Percentiles rank a stretch among this genome's conserved stretches.
phyloP scores from a whole-genome alignment of 2,329 filamentous ascomycete genomes.

The Didymella segeticola region DNA sequence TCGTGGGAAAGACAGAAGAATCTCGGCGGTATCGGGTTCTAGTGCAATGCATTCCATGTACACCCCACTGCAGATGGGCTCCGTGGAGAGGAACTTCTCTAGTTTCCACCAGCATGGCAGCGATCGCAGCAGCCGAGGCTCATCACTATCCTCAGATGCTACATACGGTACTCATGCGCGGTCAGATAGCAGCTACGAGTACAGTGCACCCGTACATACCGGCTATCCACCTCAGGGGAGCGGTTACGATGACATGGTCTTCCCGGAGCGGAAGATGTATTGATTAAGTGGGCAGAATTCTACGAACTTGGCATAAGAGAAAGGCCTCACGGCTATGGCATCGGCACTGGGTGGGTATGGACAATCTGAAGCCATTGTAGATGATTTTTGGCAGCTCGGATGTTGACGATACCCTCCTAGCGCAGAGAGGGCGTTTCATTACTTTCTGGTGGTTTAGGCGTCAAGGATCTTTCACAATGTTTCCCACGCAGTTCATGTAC shows the following conservation, averaged over 20 bases:
- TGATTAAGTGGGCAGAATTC: conserved; percentile 13
- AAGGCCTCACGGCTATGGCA: conserved; percentile 2
- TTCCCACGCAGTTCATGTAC: not conserved
- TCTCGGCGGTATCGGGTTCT: conserved; percentile 51
- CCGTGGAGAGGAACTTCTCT: conserved; percentile 31
- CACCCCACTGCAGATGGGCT: conserved; percentile 25
- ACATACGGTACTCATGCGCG: conserved; percentile 25
- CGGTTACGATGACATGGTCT: conserved; percentile 46
- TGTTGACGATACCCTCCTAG: conserved; percentile 24
- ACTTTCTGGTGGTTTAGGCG: conserved; percentile 1
- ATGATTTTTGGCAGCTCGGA: conserved; percentile 13
- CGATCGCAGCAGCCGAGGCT: conserved; percentile 45
- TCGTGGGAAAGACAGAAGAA: conserved; percentile 81
- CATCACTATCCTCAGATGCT: conserved; percentile 43
- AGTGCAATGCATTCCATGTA: conserved; percentile 38
- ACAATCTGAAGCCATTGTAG: not conserved
- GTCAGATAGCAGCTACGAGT: conserved; percentile 39
- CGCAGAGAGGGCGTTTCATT: conserved; percentile 25
- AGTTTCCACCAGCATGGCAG: conserved; percentile 37
- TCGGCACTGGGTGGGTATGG: conserved; percentile 5
- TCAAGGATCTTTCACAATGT: not conserved
- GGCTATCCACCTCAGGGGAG: conserved; percentile 30
- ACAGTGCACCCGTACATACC: conserved; percentile 38
- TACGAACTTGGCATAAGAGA: not conserved
- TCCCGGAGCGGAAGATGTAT: conserved; percentile 46